phyloP scores from a whole-genome alignment of 805 yeast genomes.

The Nakazawaea anatomiae region DNA sequence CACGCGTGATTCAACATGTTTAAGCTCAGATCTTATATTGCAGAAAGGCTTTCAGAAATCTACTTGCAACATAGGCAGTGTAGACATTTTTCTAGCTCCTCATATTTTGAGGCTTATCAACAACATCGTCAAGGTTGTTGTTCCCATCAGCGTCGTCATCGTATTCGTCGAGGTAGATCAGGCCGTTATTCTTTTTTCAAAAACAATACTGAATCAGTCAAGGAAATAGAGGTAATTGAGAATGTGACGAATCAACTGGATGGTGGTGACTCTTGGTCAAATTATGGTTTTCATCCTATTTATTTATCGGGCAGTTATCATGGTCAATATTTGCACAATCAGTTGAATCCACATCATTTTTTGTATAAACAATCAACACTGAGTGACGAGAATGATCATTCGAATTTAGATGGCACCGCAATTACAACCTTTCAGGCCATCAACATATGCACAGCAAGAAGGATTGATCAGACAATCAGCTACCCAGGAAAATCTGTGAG shows the following conservation, averaged over 20 bases:
- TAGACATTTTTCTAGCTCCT: neutral
- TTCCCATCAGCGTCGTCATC: neutral
- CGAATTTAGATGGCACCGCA: neutral
- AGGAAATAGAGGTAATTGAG: neutral
- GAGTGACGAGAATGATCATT: neutral
- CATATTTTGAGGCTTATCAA: too few species aligned
- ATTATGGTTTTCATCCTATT: neutral
- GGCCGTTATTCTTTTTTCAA: neutral
- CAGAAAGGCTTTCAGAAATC: neutral
- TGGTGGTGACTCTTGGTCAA: neutral
- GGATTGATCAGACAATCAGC: neutral
- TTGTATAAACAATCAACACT: neutral
- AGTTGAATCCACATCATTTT: neutral
- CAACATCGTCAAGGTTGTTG: neutral
- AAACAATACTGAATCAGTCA: neutral
- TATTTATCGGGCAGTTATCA: neutral
- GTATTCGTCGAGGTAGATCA: neutral
- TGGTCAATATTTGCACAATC: neutral
- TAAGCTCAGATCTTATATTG: neutral
- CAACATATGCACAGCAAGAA: neutral
- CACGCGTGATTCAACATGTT: neutral
- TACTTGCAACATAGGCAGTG: neutral
- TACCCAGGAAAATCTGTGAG: neutral
- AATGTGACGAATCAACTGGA: neutral
- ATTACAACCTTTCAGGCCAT: neutral